Evolutionary conservation across 2,329 filamentous ascomycete species (phyloP), one percentile per base, ranked within the genome.

Genomic region (Colletotrichum gloeosporioides): DNA sequence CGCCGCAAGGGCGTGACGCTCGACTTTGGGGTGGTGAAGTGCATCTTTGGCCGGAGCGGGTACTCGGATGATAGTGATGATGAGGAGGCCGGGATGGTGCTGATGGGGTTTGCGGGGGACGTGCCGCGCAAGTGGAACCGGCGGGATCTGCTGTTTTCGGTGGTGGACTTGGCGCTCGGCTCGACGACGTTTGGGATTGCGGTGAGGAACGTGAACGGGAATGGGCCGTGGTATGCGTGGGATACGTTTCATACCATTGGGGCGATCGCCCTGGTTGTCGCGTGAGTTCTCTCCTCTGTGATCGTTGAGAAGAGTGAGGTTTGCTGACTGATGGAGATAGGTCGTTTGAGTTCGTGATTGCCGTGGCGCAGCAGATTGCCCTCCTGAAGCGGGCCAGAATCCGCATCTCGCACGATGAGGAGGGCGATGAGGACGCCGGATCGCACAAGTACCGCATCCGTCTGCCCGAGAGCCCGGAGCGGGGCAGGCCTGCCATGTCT

Each of bases 371-470:
- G 71, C 75, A 69, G n/a, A 62, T 77, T 31, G 6, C 49, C 25
- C 59, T 77, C 13, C 25, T 77, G 29, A 75, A 53, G 75, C 34
- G 62, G 22, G 71, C 71, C 65, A 77, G 53, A 53, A 61, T 77
- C 18, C 71, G 55, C 10, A 32, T 75, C 49, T 27, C 55, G 8
- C 61, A 63, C 27, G 71, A 75, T 8, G 71, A 77, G 2, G 71
- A 71, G n/a, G 66, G 64, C 8, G 71, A 71, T 27, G 71, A 69
- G 3, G 75, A 66, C 8, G 13, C 69, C 13, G 73, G 44, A 5
- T 75, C 69, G 25, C 70, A 63, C 44, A 77, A 75, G 53, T 77
- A 77, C 62, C 71, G 75, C n/a, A 75, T 77, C 15, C 71, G 55
- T 4, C 31, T 77, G 34, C 75, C 75, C 7, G 59, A 75, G 61